These are phyloP conservation scores for Parachlorella kessleri DNA, from an alignment of 139 green algal species.

Conservation along the genomic window DNA sequence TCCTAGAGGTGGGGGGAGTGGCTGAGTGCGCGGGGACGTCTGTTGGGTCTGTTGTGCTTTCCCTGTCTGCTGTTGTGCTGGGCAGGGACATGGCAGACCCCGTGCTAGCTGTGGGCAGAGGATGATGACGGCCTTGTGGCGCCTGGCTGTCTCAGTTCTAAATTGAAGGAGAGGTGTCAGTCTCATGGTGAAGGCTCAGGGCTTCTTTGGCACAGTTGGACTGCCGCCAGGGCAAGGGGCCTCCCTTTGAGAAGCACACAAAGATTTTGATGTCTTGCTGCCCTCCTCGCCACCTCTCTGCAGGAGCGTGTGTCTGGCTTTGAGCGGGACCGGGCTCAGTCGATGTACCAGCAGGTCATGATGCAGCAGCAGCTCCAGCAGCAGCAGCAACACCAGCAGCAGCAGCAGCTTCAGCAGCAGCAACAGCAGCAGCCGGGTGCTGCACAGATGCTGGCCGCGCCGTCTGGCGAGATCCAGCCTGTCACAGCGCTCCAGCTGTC, in stretches of 20 bases:
- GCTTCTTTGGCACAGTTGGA: too few species aligned
- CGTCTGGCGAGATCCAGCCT: not conserved
- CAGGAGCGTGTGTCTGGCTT: slow-evolving; percentile 24
- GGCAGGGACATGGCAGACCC: too few species aligned
- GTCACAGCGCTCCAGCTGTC: too few species aligned
- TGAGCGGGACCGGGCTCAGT: slow-evolving; percentile 30
- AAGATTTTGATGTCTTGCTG: not conserved
- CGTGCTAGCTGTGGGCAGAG: not conserved
- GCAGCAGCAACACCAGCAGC: slow-evolving; percentile 9
- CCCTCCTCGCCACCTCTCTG: not conserved
- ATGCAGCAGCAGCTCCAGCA: slow-evolving; percentile 32
- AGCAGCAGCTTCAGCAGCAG: slow-evolving; percentile 12
- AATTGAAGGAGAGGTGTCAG: too few species aligned
- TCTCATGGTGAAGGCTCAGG: too few species aligned
- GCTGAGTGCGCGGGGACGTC: not conserved
- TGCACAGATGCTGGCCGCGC: not conserved
- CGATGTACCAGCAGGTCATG: slow-evolving; percentile 42
- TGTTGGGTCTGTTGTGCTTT: not conserved
- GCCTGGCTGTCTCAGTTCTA: too few species aligned
- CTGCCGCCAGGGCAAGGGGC: too few species aligned
- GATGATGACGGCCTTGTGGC: not conserved
- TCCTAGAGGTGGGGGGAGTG: slow-evolving; percentile 49
- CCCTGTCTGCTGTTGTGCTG: too few species aligned
- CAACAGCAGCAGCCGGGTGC: not conserved
- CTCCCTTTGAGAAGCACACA: too few species aligned